Conservation (phyloP, 2,329 filamentous ascomycete genomes). For the Microsporum ferrugineum region DNA sequence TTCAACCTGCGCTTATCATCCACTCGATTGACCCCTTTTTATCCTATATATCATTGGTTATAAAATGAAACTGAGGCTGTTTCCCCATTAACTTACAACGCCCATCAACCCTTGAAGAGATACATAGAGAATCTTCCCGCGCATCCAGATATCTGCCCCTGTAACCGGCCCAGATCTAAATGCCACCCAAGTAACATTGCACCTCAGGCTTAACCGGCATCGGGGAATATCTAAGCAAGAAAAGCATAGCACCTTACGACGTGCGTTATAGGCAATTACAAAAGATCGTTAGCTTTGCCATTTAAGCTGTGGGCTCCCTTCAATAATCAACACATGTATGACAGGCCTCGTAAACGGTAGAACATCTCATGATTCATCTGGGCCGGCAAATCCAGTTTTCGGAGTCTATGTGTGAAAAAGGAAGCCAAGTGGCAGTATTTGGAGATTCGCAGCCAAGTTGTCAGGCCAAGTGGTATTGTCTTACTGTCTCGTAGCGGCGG, state of each 20-base stretch:
- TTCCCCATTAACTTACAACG: not conserved
- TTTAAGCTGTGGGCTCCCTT: not conserved
- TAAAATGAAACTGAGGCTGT: not conserved
- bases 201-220: not conserved
- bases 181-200: not conserved
- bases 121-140: not conserved
- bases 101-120: not conserved
- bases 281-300: not conserved
- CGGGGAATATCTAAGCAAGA: not conserved
- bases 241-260: not conserved
- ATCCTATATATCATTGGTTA: not conserved
- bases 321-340: not conserved
- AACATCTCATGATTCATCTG: not conserved
- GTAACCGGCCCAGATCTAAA: not conserved
- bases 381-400: not conserved
- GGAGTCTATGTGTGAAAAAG: not conserved
- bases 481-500: not conserved
- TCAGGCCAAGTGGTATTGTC: not conserved
- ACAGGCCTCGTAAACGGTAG: not conserved
- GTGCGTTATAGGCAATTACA: not conserved
- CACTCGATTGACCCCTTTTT: not conserved
- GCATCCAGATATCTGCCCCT: not conserved
- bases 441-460: not conserved
- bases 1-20: not conserved
- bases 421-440: not conserved